Percentiles rank a stretch among this genome's conserved stretches.
Evolutionary conservation across 169 alveolate species (phyloP).

Genomic region (Plasmodium cynomolgi): DNA sequence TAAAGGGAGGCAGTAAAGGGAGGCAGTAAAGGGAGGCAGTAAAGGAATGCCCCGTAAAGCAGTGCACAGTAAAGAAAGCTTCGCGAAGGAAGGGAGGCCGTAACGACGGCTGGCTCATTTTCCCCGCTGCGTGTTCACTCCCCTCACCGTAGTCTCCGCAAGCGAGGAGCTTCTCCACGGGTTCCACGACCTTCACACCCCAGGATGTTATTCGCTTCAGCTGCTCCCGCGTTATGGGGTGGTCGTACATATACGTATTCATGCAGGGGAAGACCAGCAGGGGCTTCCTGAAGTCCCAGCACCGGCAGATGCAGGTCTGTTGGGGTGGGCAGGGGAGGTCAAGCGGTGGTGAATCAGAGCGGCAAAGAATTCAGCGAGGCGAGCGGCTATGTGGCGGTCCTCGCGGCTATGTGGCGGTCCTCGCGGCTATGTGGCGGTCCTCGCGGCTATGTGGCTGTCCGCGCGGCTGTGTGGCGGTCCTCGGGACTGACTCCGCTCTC

Average conservation of each 20-base stretch:
- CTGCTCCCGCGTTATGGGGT: conserved; percentile 90
- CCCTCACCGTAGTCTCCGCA: conserved; percentile 89
- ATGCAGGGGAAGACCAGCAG: conserved; percentile 94
- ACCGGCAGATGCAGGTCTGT: conserved; percentile 92
- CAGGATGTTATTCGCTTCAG: conserved; percentile 79
- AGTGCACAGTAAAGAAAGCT: no score
- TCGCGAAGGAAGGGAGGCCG: no score
- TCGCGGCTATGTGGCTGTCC: no score
- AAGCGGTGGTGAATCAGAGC: no score
- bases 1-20: no score
- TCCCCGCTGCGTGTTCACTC: no score
- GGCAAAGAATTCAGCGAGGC: background rate
- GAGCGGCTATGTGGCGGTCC: background rate
- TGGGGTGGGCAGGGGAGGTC: no score
- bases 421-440: background rate
- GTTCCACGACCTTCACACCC: conserved; percentile 80
- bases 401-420: no score
- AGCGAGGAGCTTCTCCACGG: conserved; percentile 84
- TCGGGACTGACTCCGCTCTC: no score
- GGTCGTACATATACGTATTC: conserved; percentile 95
- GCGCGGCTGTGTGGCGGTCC: background rate
- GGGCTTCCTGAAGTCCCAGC: conserved; percentile 93
- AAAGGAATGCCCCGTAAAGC: background rate
- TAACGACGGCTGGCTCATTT: no score
- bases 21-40: background rate